These are phyloP conservation scores for Plasmodium knowlesi DNA, from an alignment of 169 alveolate species.

Conservation along the genomic window DNA sequence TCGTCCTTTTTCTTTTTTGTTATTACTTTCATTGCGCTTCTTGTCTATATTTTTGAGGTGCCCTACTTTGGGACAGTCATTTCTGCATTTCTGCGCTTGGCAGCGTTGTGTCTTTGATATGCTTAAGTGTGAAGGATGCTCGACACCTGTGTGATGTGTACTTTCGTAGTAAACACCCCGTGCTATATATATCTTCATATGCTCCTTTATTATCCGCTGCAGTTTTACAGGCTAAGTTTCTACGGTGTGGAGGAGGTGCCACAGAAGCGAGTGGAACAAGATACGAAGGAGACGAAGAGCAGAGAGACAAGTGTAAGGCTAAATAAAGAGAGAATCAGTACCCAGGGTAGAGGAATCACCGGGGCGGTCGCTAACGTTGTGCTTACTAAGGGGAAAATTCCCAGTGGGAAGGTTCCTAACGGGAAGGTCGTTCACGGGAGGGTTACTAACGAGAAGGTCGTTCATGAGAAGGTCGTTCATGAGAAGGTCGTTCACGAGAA, in stretches of 20 bases:
- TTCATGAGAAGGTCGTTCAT: too few species aligned
- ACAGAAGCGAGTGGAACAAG: not conserved
- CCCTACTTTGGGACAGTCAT: not conserved
- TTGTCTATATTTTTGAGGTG: not conserved
- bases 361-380: not conserved
- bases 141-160: not conserved
- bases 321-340: not conserved
- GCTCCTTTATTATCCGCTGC: not conserved
- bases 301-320: not conserved
- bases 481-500: too few species aligned
- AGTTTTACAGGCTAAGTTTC: constrained; percentile 65
- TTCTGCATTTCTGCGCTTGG: not conserved
- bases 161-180: not conserved
- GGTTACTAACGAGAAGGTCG: too few species aligned
- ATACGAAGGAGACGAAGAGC: not conserved
- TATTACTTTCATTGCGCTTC: not conserved
- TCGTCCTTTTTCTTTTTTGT: not conserved
- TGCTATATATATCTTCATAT: not conserved
- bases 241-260: constrained; percentile 44
- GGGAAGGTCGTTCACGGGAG: too few species aligned
- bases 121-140: not conserved
- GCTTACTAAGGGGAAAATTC: not conserved
- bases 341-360: not conserved
- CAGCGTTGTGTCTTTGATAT: too few species aligned
- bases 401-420: not conserved